Conservation (phyloP, 139 green algal species). For the Picocystis salinarum region DNA sequence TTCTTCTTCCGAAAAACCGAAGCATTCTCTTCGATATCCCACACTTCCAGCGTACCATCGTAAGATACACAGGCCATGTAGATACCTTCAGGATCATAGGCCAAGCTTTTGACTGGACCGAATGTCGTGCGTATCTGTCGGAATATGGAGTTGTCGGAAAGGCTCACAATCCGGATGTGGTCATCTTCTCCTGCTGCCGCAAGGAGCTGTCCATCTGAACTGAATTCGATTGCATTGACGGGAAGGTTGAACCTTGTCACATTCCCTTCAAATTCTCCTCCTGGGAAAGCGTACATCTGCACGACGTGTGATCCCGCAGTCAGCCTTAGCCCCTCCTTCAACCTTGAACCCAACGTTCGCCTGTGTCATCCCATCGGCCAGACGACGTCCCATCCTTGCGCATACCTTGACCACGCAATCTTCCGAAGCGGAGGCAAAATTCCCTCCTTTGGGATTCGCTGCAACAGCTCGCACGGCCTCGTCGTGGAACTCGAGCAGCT, state of each 20-base stretch:
- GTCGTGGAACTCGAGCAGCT: too few relatives aligned
- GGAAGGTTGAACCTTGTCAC: conserved; percentile 52
- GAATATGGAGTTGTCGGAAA: conserved; percentile 27
- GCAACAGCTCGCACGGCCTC: too few relatives aligned
- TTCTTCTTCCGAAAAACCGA: too few relatives aligned
- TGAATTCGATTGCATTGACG: conserved; percentile 35
- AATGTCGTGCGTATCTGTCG: conserved; percentile 10
- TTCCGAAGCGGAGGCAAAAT: too few relatives aligned
- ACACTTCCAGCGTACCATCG: conserved; percentile 42
- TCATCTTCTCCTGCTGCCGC: conserved; percentile 58
- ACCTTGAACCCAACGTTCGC: too few relatives aligned
- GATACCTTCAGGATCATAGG: conserved; percentile 55
- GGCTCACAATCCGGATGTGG: conserved; percentile 49
- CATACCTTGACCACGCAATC: too few relatives aligned
- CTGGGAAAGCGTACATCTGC: conserved; percentile 28
- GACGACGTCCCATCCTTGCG: too few relatives aligned
- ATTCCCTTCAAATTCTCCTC: conserved; percentile 23
- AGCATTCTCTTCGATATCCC: conserved; percentile 29
- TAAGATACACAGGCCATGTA: conserved; percentile 35
- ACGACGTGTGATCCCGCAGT: too few relatives aligned
- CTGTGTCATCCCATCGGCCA: too few relatives aligned
- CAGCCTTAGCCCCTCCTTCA: too few relatives aligned
- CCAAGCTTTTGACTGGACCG: conserved; percentile 38
- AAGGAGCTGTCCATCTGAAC: conserved; percentile 30
- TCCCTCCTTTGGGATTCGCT: too few relatives aligned